A percentile compares a stretch with the other conserved stretches of the same genome.
These are phyloP conservation scores for Entoloma clypeatum DNA, from an alignment of 1,284 basidiomycete species.

Conservation along the genomic window DNA sequence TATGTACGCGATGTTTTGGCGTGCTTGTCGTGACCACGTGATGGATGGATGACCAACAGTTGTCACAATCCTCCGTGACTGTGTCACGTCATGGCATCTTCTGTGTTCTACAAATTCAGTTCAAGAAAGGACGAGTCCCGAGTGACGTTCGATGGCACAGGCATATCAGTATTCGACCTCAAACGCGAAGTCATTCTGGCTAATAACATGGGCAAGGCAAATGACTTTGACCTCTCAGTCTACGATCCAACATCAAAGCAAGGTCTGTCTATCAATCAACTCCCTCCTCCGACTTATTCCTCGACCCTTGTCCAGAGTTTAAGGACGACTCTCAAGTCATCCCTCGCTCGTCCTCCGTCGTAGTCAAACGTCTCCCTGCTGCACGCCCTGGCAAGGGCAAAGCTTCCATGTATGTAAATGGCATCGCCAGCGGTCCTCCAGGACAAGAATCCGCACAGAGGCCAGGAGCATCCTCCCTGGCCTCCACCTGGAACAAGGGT, in stretches of 20 bases:
- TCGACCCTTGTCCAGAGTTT: slow-evolving; percentile 61
- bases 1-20: no score
- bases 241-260: slow-evolving; percentile 84
- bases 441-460: slow-evolving; percentile 44
- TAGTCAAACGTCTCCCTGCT: slow-evolving; percentile 88
- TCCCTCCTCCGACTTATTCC: not conserved
- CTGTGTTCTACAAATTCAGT: slow-evolving; percentile 98
- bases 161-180: slow-evolving; percentile 98
- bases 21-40: no score
- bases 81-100: slow-evolving; percentile 76
- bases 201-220: slow-evolving; percentile 94
- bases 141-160: slow-evolving; percentile 96
- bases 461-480: slow-evolving; percentile 28
- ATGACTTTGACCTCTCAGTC: slow-evolving; percentile 93
- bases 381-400: slow-evolving; percentile 87
- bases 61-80: no score
- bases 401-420: slow-evolving; percentile 81
- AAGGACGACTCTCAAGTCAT: slow-evolving; percentile 91
- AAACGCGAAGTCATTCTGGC: slow-evolving; percentile 98
- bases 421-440: slow-evolving; percentile 39
- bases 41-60: not conserved
- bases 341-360: slow-evolving; percentile 90
- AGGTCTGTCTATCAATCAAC: slow-evolving; percentile 50
- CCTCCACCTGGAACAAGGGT: slow-evolving; percentile 55
- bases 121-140: slow-evolving; percentile 93